These are phyloP conservation scores for Phytophthora pinifolia DNA, from an alignment of 352 stramenopile species.

Conservation along the genomic window DNA sequence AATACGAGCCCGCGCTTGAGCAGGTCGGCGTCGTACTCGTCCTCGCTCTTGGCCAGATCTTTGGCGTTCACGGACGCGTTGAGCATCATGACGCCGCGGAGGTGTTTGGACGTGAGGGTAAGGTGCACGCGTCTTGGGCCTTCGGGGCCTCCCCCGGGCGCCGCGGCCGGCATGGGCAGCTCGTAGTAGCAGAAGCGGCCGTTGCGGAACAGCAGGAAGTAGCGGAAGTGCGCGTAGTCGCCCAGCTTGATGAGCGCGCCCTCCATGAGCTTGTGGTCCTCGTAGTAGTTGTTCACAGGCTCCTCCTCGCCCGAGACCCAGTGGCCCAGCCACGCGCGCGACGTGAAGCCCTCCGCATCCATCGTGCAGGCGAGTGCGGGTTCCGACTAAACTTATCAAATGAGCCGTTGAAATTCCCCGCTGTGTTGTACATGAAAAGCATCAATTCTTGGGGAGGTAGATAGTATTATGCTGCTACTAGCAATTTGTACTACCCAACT, in stretches of 20 bases:
- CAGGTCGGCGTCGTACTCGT: conserved; percentile 68
- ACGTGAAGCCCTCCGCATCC: conserved; percentile 43
- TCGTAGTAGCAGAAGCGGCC: conserved; percentile 89
- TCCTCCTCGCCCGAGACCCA: conserved; percentile 62
- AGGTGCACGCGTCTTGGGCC: conserved; percentile 53
- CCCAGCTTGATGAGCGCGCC: conserved; percentile 84
- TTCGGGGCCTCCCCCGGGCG: conserved; percentile 20
- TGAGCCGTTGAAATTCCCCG: not conserved
- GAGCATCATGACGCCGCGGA: conserved; percentile 86
- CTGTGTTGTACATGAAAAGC: no score
- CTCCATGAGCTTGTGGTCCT: conserved; percentile 87
- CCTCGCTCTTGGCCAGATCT: conserved; percentile 61
- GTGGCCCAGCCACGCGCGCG: conserved; percentile 55
- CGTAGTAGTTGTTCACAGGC: conserved; percentile 77
- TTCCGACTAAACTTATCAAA: not conserved
- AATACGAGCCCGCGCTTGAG: conserved; percentile 75
- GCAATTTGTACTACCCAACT: no score
- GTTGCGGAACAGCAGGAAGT: conserved; percentile 84
- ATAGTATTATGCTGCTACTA: no score
- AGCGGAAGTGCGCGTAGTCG: conserved; percentile 87
- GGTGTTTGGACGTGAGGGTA: conserved; percentile 72
- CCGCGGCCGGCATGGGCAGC: conserved; percentile 57
- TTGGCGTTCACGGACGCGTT: conserved; percentile 74
- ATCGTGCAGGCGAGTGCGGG: conserved; percentile 8
- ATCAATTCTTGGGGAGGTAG: no score